Base-by-base conservation (phyloP, 2,329 filamentous ascomycete species). In the Scortechinia acanthostroma region DNA sequence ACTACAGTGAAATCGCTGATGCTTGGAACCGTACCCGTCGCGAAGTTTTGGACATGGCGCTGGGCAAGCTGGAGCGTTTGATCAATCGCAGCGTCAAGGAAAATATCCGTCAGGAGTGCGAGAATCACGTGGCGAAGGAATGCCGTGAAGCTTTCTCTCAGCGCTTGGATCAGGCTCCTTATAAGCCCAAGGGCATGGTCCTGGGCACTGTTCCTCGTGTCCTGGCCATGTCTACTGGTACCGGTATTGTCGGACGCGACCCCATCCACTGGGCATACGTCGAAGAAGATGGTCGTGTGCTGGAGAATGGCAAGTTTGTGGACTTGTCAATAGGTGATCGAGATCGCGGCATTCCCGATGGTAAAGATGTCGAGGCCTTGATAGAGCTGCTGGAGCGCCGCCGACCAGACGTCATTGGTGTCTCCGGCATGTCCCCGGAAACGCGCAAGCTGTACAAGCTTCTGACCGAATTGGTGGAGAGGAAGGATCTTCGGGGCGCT, bases 1-100 rank as follows among this genome's bases (percentile, higher is more conserved):
- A 95, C 64, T 93, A 89, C 61, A 96, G 91, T 57, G 91, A 95
- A 57, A 77, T 93, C 42, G 93, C 93, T 2, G 91, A 97, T 64
- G 86, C 89, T 6, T 98, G 93, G 93, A 95, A 96, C 53, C 77
- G 83, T 42, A 81, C 95, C 55, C 85, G 93, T 25, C 82, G 84
- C 52, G 90, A 94, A 56, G 84, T 94, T 1, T 70, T 98, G 43
- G 88, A 95, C 53, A 61, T 83, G 45, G 90, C 91, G 0, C 80
- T 95, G 48, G 70, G 76, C 5, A 95, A 91, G 59, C 73, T 98
- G 37, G 86, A 95, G 54, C 82, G 76, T 53, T 71, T 94, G 51
- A 91, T 97, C 54, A 80, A 87, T 47, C 93, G 91, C 60, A 89
- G 90, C 47, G 89, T 97, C 50, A 97, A 97, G 64, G 93, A 98